These are phyloP conservation scores for Solanum peruvianum DNA, from an alignment of 257 asterid genomes.

Conservation along the genomic window DNA sequence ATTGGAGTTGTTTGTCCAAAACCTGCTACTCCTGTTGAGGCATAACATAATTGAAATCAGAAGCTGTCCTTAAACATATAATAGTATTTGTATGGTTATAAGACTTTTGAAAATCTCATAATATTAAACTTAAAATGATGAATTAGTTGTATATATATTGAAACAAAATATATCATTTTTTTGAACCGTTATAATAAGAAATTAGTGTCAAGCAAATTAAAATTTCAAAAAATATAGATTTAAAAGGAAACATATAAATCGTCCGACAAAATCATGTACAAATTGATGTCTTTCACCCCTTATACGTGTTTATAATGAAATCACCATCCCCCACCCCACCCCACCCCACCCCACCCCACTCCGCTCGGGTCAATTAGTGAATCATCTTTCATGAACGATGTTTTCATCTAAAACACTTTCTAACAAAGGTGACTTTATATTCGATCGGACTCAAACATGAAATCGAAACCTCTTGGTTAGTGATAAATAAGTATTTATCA, in stretches of 20 bases:
- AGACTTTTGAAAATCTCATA: neutral
- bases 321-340: no score
- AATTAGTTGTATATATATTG: neutral
- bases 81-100: no score
- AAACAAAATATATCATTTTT: neutral
- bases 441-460: no score
- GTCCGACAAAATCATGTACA: neutral
- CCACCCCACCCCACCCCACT: neutral
- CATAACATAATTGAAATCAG: neutral
- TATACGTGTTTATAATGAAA: neutral
- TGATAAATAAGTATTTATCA: no score
- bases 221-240: no score
- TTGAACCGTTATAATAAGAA: neutral
- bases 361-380: neutral
- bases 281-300: neutral
- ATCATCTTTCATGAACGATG: neutral
- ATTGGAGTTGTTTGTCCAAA: neutral
- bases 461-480: neutral
- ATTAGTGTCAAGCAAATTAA: no score
- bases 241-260: neutral
- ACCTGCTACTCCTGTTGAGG: slow-evolving; percentile 3
- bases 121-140: no score
- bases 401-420: no score
- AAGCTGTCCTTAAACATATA: neutral
- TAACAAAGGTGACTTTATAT: no score